These are phyloP conservation scores for Saccharomyces hybrid DNA, from an alignment of 1,139 yeast species.

Conservation along the genomic window DNA sequence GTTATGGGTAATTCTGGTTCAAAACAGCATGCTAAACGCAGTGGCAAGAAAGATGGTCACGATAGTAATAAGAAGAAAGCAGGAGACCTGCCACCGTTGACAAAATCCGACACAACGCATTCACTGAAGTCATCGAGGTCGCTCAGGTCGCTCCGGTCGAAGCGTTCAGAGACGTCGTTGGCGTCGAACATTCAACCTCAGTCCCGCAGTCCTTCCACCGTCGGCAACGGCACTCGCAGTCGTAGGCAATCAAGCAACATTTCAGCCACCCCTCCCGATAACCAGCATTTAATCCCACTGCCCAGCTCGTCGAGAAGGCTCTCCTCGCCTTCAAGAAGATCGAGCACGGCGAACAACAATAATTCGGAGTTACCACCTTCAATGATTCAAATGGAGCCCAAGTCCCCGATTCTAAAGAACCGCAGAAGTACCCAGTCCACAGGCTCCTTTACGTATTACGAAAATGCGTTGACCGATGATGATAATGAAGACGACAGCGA, in stretches of 20 bases:
- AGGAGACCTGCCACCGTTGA: slow-evolving; percentile 37
- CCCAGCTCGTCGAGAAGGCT: background rate
- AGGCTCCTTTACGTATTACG: slow-evolving; percentile 9
- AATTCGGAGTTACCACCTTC: slow-evolving; percentile 44
- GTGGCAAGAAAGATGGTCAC: slow-evolving; percentile 9
- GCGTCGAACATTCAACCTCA: background rate
- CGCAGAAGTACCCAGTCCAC: slow-evolving; percentile 19
- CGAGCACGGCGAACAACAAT: slow-evolving; percentile 5
- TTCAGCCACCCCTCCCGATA: background rate
- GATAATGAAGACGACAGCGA: slow-evolving; percentile 8
- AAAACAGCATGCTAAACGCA: slow-evolving; percentile 15
- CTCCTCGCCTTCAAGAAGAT: slow-evolving; percentile 19
- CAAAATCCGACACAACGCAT: slow-evolving; percentile 47
- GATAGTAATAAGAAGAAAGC: slow-evolving; percentile 23
- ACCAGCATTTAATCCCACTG: background rate
- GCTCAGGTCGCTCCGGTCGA: slow-evolving; percentile 39
- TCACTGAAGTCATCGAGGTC: slow-evolving; percentile 47
- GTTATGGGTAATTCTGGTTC: slow-evolving; percentile 31
- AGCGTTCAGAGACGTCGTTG: slow-evolving; percentile 26
- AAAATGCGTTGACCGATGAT: slow-evolving; percentile 10
- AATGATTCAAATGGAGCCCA: slow-evolving; percentile 56
- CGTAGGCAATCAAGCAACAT: slow-evolving; percentile 1
- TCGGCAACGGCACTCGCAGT: background rate
- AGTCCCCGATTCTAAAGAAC: slow-evolving; percentile 47
- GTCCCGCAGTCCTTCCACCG: background rate